Evolutionary conservation across 805 yeast genomes (phyloP).

Genomic region (Nakazawaea ambrosiae): DNA sequence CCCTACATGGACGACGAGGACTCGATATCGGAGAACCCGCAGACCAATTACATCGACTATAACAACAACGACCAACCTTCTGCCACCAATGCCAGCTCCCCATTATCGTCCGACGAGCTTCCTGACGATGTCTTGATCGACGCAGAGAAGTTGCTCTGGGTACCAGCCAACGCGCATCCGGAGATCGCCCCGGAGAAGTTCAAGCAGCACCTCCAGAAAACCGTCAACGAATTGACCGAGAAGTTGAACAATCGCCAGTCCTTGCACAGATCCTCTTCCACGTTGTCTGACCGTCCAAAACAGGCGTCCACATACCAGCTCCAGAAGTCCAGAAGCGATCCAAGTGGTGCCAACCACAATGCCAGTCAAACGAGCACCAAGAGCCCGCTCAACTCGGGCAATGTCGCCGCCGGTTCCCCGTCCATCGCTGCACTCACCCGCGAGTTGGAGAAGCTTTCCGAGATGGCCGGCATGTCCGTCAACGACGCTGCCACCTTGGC

Average conservation of each 20-base stretch:
- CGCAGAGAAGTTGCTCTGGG: constrained; percentile 70
- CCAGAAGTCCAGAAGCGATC: constrained; percentile 9
- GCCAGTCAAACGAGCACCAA: background rate
- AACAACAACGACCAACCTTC: constrained; percentile 5
- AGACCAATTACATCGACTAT: background rate
- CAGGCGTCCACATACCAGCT: constrained; percentile 4
- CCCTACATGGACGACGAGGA: constrained; percentile 30
- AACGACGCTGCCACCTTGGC: constrained; percentile 82
- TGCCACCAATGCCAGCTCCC: background rate
- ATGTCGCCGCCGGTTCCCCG: constrained; percentile 28
- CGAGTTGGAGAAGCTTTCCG: constrained; percentile 69
- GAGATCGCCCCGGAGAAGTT: constrained; percentile 90
- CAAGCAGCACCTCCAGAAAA: constrained; percentile 54
- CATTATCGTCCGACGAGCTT: constrained; percentile 6
- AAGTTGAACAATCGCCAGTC: constrained; percentile 21
- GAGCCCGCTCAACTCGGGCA: background rate
- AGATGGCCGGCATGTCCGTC: constrained; percentile 70
- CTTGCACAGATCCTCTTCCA: constrained; percentile 13
- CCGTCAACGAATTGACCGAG: constrained; percentile 45
- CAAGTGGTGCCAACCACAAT: constrained; percentile 2
- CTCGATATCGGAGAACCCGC: background rate
- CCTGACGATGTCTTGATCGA: constrained; percentile 16
- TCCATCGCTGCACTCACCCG: constrained; percentile 65
- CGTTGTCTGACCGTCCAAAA: constrained; percentile 9
- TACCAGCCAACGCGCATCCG: constrained; percentile 92